Base-by-base conservation (phyloP, 129 eudicot species). In the Tagetes erecta region DNA sequence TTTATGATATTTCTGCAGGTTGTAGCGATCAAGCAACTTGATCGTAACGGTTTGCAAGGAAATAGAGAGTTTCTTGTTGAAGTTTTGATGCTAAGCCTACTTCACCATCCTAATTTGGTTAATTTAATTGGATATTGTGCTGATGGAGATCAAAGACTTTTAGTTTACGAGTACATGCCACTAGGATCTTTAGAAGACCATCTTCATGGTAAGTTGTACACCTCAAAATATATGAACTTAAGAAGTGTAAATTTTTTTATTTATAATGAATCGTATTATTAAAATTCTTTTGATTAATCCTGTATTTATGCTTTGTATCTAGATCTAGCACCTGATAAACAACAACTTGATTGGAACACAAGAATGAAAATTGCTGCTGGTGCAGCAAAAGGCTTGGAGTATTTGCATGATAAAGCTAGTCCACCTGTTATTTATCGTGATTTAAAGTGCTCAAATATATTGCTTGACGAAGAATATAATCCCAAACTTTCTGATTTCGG, bases 21-120 rank as follows among this genome's bases (percentile, higher is more conserved):
- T 83, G 97, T 92, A 47, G 97, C 97, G 60, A 92, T 92, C 79
- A 92, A 92, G 78, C 97, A 92, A 82, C 97, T 92, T 40, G 94
- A 92, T 76, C 94, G 91, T 3, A 87, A 92, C 64, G 97, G 97
- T 53, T 82, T 89, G 80, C 97, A 87, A 87, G 97, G 97, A 60
- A 92, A 92, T 64, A 83, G 96, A 68, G 97, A 92, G 79, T 92
- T 92, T 67, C 93, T 92, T 73, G 97, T 92, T 49, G 97, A 92
- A 84, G 97, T 92, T 38, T 79, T 92, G 70, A 92, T 87, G 96
- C 75, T 92, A 79, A 92, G 97, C 81, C 76, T 92, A 27, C 96
- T 89, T 80, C 96, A 92, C 64, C 94, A 92, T 80, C 89, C 91
- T 38, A 85, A 89, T 70, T 82, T 92, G 78, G 97, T 92, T 14